A percentile compares a stretch with the other conserved stretches of the same genome.
phyloP scores from a whole-genome alignment of 495 filamentous ascomycete genomes.

The Cercophora sp. region DNA sequence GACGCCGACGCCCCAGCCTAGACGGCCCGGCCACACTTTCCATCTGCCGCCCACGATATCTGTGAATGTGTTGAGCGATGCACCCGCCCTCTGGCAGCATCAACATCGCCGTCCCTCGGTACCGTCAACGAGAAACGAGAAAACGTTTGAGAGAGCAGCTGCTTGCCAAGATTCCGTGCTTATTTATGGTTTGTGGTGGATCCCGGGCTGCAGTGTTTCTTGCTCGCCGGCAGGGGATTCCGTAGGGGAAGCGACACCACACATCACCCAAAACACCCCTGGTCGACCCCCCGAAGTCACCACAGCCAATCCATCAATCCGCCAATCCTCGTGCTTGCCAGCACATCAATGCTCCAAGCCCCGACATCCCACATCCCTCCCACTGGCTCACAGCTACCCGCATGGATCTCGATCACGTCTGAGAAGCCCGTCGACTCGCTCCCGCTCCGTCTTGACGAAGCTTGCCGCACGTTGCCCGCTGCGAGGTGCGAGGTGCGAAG shows the following conservation, averaged over 20 bases:
- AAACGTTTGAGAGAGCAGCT: not conserved
- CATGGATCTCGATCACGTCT: slow-evolving; percentile 29
- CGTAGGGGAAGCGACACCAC: not conserved
- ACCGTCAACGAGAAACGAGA: not conserved
- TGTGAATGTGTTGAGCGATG: no score
- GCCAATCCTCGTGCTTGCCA: slow-evolving; percentile 33
- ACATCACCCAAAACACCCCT: slow-evolving; percentile 3
- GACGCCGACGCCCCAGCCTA: slow-evolving; percentile 1
- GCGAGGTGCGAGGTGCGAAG: slow-evolving; percentile 2
- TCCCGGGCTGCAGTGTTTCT: slow-evolving; percentile 6
- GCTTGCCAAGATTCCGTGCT: slow-evolving; percentile 5
- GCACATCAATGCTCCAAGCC: slow-evolving; percentile 34
- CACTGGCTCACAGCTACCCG: slow-evolving; percentile 22
- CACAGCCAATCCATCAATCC: slow-evolving; percentile 10
- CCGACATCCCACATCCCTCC: slow-evolving; percentile 21
- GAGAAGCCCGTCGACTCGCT: slow-evolving; percentile 22
- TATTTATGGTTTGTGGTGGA: slow-evolving; percentile 9
- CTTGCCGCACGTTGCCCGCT: not conserved
- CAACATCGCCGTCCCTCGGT: not conserved
- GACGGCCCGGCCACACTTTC: not conserved
- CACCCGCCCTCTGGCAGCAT: not conserved
- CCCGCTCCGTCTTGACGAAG: slow-evolving; percentile 4
- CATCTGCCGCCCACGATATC: not conserved
- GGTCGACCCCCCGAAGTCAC: slow-evolving; percentile 7
- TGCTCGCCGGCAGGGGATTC: not conserved